phyloP scores from a whole-genome alignment of 805 yeast species.

The Pichia scutulata region DNA sequence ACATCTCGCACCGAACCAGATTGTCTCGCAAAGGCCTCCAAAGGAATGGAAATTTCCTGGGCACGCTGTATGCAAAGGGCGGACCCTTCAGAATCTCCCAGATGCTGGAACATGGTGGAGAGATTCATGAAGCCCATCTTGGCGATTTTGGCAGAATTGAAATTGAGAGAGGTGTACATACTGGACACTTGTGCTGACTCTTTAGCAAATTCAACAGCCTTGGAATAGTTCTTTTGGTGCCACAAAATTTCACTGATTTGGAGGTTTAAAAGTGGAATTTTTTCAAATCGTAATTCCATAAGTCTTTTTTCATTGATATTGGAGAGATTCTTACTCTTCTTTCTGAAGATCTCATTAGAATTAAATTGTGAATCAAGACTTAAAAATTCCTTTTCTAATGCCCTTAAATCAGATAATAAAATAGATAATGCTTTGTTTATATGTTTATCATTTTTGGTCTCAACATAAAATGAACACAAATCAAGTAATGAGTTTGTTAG shows the following conservation, averaged over 20 bases:
- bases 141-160: constrained; percentile 32
- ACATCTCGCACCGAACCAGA: constrained; percentile 24
- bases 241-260: constrained; percentile 38
- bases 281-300: constrained; percentile 22
- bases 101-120: constrained; percentile 25
- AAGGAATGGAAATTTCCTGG: constrained; percentile 25
- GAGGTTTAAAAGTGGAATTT: constrained; percentile 32
- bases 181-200: constrained; percentile 30
- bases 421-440: constrained; percentile 29
- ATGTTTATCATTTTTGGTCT: constrained; percentile 15
- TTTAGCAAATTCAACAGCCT: constrained; percentile 35
- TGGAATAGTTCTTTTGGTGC: constrained; percentile 24
- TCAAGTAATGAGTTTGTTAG: constrained; percentile 26
- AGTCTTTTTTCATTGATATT: constrained; percentile 17
- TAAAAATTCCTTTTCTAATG: constrained; percentile 24
- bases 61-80: constrained; percentile 21
- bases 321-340: constrained; percentile 8
- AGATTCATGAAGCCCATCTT: constrained; percentile 32
- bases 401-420: constrained; percentile 27
- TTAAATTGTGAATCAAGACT: constrained; percentile 12
- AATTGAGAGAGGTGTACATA: constrained; percentile 25
- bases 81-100: constrained; percentile 24
- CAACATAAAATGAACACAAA: constrained; percentile 23
- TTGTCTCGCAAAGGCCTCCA: constrained; percentile 19
- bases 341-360: constrained; percentile 13